phyloP scores from a whole-genome alignment of 108 stramenopile species.

The Skeletonema marinoi region DNA sequence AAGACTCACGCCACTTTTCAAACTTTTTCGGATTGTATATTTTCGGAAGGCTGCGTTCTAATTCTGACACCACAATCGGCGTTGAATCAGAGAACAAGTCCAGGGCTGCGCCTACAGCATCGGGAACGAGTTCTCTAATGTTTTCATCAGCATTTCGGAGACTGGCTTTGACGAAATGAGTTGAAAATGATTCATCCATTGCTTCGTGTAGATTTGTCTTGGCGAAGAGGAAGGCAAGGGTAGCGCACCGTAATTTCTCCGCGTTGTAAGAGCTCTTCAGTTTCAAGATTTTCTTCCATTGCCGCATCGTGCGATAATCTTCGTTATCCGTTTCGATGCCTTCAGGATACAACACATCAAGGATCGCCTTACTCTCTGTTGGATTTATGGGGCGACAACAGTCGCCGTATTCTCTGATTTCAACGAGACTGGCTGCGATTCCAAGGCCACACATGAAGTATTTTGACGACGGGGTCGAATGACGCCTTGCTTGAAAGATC shows the following conservation, averaged over 20 bases:
- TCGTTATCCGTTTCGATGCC: conserved; percentile 28
- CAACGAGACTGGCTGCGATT: conserved; percentile 16
- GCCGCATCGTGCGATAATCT: conserved; percentile 34
- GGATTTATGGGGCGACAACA: conserved; percentile 14
- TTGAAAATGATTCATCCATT: conserved; percentile 23
- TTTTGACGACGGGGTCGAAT: conserved; percentile 25
- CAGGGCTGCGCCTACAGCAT: conserved; percentile 43
- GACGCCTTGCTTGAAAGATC: conserved; percentile 43
- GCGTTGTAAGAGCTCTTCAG: conserved; percentile 23
- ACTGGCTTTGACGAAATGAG: conserved; percentile 37
- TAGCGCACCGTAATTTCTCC: conserved; percentile 29
- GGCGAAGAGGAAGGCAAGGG: conserved; percentile 16
- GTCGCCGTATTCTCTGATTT: conserved; percentile 32
- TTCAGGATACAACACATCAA: conserved; percentile 42
- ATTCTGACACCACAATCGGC: conserved; percentile 30
- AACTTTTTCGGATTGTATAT: conserved; percentile 36
- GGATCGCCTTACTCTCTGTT: conserved; percentile 33
- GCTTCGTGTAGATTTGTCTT: conserved; percentile 29
- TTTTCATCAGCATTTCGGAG: conserved; percentile 35
- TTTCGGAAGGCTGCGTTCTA: conserved; percentile 23
- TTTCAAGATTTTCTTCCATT: conserved; percentile 37
- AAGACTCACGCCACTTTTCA: conserved; percentile 29
- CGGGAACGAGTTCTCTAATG: conserved; percentile 28
- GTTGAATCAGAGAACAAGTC: conserved; percentile 17
- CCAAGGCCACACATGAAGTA: conserved; percentile 48